Conservation (phyloP, 1,139 yeast species). For the Saccharomyces hybrid region DNA sequence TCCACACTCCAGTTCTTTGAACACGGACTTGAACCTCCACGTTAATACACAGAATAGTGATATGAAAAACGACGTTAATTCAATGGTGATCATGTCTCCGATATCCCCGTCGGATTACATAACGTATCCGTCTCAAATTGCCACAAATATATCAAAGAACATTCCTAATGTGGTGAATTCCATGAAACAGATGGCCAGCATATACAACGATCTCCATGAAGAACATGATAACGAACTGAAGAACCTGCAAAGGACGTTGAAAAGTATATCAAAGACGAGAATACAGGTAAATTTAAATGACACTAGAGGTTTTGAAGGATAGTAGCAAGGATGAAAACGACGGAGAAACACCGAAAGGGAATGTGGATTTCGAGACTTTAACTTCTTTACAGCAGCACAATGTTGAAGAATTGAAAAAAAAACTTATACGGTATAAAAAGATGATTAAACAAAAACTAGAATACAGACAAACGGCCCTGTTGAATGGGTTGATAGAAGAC, state of each 20-base stretch:
- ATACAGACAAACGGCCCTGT: constrained; percentile 47
- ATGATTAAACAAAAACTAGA: constrained; percentile 41
- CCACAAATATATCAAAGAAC: constrained; percentile 24
- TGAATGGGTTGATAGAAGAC: constrained; percentile 41
- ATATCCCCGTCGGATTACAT: constrained; percentile 11
- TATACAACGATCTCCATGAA: constrained; percentile 33
- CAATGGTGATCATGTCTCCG: background rate
- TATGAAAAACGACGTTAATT: background rate
- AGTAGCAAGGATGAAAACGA: constrained; percentile 35
- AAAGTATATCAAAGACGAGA: constrained; percentile 18
- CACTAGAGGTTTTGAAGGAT: constrained; percentile 31
- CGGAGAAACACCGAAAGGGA: constrained; percentile 23
- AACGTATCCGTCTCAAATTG: constrained; percentile 29
- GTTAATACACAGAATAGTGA: background rate
- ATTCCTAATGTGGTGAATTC: constrained; percentile 25
- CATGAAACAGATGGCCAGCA: constrained; percentile 45
- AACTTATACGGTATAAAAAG: constrained; percentile 21
- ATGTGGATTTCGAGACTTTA: constrained; percentile 17
- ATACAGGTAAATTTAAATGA: constrained; percentile 16
- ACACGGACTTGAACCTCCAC: background rate
- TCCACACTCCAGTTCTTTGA: background rate
- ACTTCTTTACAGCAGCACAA: constrained; percentile 38
- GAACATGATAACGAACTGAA: constrained; percentile 17
- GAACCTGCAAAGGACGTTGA: constrained; percentile 18
- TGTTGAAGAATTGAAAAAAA: constrained; percentile 28